Evolutionary conservation across 1,139 yeast genomes (phyloP).

Genomic region (Kodamaea plutei): DNA sequence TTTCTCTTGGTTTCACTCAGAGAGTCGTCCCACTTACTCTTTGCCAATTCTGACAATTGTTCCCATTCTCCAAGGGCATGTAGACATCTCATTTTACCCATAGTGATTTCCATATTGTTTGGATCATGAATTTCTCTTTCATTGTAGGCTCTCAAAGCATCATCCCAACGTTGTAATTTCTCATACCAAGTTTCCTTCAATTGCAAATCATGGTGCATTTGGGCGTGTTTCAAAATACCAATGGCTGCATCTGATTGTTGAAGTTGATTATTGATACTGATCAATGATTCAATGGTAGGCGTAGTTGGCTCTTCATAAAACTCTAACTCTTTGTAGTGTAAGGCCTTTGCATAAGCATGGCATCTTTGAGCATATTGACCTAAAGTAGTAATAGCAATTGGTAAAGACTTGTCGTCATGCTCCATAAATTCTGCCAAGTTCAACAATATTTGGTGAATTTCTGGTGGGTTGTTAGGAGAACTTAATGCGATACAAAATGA

Average conservation of each 20-base stretch:
- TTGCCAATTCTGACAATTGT: conserved; percentile 78
- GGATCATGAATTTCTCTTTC: conserved; percentile 61
- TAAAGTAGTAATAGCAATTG: conserved; percentile 81
- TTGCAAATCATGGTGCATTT: conserved; percentile 86
- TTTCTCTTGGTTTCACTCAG: conserved; percentile 69
- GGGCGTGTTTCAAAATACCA: conserved; percentile 94
- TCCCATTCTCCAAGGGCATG: conserved; percentile 99
- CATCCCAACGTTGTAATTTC: conserved; percentile 96
- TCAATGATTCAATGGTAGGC: conserved; percentile 86
- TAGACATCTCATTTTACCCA: conserved; percentile 97
- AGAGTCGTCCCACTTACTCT: conserved; percentile 76
- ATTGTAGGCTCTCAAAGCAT: conserved; percentile 86
- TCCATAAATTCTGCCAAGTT: conserved; percentile 96
- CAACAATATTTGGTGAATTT: conserved; percentile 82
- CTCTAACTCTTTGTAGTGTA: conserved; percentile 93
- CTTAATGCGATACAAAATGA: conserved; percentile 83
- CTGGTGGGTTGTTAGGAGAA: conserved; percentile 92
- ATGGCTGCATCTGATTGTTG: conserved; percentile 98
- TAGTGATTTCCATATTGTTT: conserved; percentile 68
- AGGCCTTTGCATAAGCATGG: conserved; percentile 96
- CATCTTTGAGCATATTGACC: conserved; percentile 94
- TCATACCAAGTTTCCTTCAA: conserved; percentile 97
- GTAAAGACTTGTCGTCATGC: conserved; percentile 91
- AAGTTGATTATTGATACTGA: conserved; percentile 86
- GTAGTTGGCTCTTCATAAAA: conserved; percentile 92